A percentile compares a stretch with the other conserved stretches of the same genome.
Conservation (phyloP, 306 rosid genomes). For the Styphnolobium japonicum region DNA sequence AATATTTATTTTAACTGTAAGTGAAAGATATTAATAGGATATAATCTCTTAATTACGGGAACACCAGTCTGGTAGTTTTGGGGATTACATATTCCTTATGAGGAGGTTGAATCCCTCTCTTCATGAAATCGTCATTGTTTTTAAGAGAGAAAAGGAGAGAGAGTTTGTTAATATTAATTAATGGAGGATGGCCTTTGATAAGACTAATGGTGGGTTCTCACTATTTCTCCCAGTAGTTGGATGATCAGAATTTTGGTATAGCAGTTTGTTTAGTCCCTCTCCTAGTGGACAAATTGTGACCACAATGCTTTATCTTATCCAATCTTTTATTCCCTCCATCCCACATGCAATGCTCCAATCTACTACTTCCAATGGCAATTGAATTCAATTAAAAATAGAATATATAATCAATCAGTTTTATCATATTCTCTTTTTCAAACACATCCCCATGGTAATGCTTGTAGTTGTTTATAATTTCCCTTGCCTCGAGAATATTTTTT, state of each 20-base stretch:
- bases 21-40: no score
- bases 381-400: slow-evolving; percentile 6
- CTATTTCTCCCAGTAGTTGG: background rate
- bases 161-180: background rate
- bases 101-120: background rate
- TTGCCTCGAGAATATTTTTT: slow-evolving; percentile 40
- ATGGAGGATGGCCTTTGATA: background rate
- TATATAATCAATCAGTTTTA: slow-evolving; percentile 26
- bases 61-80: no score
- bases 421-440: slow-evolving; percentile 27
- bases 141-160: background rate
- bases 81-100: no score
- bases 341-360: slow-evolving; percentile 64
- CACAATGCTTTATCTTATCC: slow-evolving; percentile 36
- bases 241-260: slow-evolving; percentile 21
- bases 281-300: slow-evolving; percentile 51
- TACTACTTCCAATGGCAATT: slow-evolving; percentile 31
- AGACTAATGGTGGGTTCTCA: slow-evolving; percentile 15
- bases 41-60: no score
- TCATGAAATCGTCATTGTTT: background rate
- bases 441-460: slow-evolving; percentile 53
- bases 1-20: no score
- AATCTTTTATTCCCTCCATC: slow-evolving; percentile 30
- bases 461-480: slow-evolving; percentile 25
- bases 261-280: slow-evolving; percentile 27